phyloP scores from a whole-genome alignment of 257 asterid species.

The Salvia hispanica region DNA sequence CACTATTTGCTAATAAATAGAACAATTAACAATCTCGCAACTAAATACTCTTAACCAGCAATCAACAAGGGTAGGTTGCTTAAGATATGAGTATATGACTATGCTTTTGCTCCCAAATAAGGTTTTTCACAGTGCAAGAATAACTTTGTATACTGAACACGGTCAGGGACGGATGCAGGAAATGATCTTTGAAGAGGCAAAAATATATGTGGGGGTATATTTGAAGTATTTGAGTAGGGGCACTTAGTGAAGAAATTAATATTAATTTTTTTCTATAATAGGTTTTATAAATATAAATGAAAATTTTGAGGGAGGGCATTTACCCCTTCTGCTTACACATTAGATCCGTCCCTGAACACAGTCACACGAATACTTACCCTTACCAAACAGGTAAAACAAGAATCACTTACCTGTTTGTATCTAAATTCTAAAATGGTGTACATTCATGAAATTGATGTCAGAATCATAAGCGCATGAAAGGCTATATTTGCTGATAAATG shows the following conservation, averaged over 20 bases:
- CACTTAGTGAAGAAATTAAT: too few relatives aligned
- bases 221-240: too few relatives aligned
- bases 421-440: not conserved
- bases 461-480: slow-evolving; percentile 11
- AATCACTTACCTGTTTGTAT: not conserved
- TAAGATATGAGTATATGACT: not conserved
- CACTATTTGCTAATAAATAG: not conserved
- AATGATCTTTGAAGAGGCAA: too few relatives aligned
- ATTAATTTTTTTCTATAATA: too few relatives aligned
- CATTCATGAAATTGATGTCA: slow-evolving; percentile 5
- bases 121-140: not conserved
- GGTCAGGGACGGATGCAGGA: too few relatives aligned
- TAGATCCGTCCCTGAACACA: too few relatives aligned
- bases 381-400: slow-evolving; percentile 1
- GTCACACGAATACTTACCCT: not conserved
- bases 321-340: too few relatives aligned
- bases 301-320: too few relatives aligned
- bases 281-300: too few relatives aligned
- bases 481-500: not conserved
- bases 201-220: too few relatives aligned
- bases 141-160: not conserved
- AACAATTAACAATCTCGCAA: not conserved
- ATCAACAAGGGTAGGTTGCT: not conserved
- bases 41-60: not conserved
- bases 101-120: slow-evolving; percentile 1